Evolutionary conservation across 768 basidiomycete species (phyloP).

Genomic region (Mycena vitilis): DNA sequence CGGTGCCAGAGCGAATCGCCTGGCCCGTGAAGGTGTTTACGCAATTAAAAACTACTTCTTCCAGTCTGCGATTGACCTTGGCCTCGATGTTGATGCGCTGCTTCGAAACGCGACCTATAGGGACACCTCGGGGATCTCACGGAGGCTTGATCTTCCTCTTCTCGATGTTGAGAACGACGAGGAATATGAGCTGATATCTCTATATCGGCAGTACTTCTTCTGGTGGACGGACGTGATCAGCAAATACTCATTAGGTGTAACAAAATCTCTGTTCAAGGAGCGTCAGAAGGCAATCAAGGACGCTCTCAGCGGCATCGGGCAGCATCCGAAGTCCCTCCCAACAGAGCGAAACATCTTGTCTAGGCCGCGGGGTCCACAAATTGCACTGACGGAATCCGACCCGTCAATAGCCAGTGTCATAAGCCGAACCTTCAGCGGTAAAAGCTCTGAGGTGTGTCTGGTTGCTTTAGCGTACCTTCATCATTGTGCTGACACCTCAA

Average conservation of each 20-base stretch:
- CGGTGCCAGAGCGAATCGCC: not conserved
- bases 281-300: not conserved
- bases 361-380: not conserved
- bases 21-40: not conserved
- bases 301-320: not conserved
- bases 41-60: constrained; percentile 10
- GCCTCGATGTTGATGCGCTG: not conserved
- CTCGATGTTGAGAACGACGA: constrained; percentile 15
- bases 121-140: not conserved
- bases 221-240: not conserved
- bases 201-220: constrained; percentile 5
- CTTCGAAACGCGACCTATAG: not conserved
- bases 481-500: no score
- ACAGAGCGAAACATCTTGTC: not conserved
- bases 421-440: not conserved
- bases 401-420: not conserved
- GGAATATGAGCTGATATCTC: not conserved
- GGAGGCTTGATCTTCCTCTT: not conserved
- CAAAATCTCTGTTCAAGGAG: constrained; percentile 1
- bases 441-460: not conserved
- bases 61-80: not conserved
- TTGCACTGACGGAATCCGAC: not conserved
- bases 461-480: not conserved
- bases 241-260: constrained; percentile 8
- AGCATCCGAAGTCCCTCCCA: not conserved